Base-by-base conservation (phyloP, 73 alveolate genomes). In the Paramecium octaurelia region DNA sequence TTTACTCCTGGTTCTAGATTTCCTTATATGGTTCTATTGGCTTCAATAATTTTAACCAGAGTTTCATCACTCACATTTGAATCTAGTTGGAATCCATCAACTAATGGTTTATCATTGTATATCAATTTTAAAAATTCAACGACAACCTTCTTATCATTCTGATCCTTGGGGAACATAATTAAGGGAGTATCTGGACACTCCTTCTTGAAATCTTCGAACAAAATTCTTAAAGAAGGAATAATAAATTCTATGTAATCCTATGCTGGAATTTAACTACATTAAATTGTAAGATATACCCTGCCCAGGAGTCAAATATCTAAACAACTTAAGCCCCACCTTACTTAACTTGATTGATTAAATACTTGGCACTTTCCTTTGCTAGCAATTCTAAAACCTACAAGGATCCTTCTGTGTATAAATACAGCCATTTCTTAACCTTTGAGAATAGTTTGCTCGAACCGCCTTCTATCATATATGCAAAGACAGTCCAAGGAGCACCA, bases 401-500 rank as follows among this genome's bases (percentile, higher is more conserved):
- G 12, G 94, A 71, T 18, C 48, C 96, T 57, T 95, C 97, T 14
- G 93, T 86, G 57, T 80, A 71, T 40, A 88, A 64, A 77, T 58
- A 95, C 29, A 95, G 57, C 97, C 98, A 95, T 73, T 92, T 95
- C 70, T 95, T 92, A 43, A 86, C 93, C 59, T 95, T 95, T 2
- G 95, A 34, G 44, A 92, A 95, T 58, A 84, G 40, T 23, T 76
- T 86, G 3, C 96, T 76, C 4, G 94, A 57, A 10, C 96, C 95
- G 1, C 98, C 98, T 93, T 95, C 98, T 10, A 95, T 64, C 96
- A 95, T 93, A 71, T 95, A 95, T 24, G 97, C 88, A 44, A 94
- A 75, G 16, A 95, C 73, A 18, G 98, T 95, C 95, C 96, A 95
- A 36, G 98, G 98, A 48, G 96, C 98, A 34, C 98, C 98, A 16